Conservation (phyloP, 1,284 basidiomycete species). For the Wallemia mellicola region DNA sequence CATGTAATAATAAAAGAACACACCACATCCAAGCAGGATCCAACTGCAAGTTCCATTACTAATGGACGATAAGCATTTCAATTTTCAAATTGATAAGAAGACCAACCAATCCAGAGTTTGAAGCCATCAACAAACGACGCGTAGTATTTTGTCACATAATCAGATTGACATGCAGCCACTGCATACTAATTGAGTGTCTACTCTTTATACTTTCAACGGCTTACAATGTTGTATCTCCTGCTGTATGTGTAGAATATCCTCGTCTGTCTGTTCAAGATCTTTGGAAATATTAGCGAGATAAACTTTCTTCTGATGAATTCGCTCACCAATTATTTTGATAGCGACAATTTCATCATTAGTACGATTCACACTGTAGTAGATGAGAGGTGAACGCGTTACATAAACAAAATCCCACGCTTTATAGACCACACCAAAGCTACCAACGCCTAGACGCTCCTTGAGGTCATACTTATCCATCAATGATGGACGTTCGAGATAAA, state of each 20-base stretch:
- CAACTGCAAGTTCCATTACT: conserved; percentile 93
- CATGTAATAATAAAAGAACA: conserved; percentile 5
- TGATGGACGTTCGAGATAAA: not conserved
- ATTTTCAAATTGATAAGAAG: not conserved
- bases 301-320: conserved; percentile 20
- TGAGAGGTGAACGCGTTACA: not conserved
- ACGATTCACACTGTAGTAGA: not conserved
- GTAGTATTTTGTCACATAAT: conserved; percentile 85
- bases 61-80: conserved; percentile 1
- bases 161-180: conserved; percentile 73
- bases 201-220: not conserved
- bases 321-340: conserved; percentile 81
- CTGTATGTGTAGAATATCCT: conserved; percentile 89
- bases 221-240: conserved; percentile 63
- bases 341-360: conserved; percentile 51
- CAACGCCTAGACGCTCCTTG: conserved; percentile 85
- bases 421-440: conserved; percentile 86
- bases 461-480: conserved; percentile 36
- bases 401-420: conserved; percentile 29
- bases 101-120: conserved; percentile 63
- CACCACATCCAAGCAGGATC: conserved; percentile 74
- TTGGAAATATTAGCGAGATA: conserved; percentile 26
- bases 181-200: not conserved
- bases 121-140: conserved; percentile 88
- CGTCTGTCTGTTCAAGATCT: conserved; percentile 36